phyloP scores from a whole-genome alignment of 2,329 filamentous ascomycete genomes.

The Apiospora marii region DNA sequence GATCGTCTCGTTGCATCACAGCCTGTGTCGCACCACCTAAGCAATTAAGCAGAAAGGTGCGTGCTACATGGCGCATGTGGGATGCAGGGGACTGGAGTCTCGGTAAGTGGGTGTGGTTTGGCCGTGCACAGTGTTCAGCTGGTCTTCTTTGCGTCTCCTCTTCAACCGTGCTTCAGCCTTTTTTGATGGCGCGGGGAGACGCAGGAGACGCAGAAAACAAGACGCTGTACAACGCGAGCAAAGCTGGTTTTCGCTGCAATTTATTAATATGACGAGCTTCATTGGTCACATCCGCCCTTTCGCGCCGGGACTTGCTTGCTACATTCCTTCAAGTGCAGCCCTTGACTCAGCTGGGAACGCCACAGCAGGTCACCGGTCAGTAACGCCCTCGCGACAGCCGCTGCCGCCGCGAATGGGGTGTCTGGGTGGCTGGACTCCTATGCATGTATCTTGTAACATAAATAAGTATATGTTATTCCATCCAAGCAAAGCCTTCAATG shows the following conservation, averaged over 20 bases:
- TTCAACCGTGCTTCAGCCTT: slow-evolving; percentile 14
- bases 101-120: neutral
- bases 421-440: neutral
- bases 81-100: slow-evolving; percentile 18
- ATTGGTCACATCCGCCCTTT: neutral
- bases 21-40: slow-evolving; percentile 8
- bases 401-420: neutral
- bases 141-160: neutral
- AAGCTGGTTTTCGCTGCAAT: neutral
- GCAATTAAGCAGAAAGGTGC: neutral
- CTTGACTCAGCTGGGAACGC: slow-evolving; percentile 11
- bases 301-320: slow-evolving; percentile 14
- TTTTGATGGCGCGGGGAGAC: neutral
- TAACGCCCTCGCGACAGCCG: neutral
- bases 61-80: slow-evolving; percentile 9
- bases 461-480: neutral
- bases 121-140: slow-evolving; percentile 18
- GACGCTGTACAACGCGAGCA: slow-evolving; percentile 2
- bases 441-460: neutral
- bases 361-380: slow-evolving; percentile 3
- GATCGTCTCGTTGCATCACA: neutral
- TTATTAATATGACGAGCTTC: slow-evolving; percentile 1
- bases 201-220: neutral
- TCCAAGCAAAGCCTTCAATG: neutral
- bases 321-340: neutral